Percentiles rank a stretch among this genome's conserved stretches.
phyloP scores from a whole-genome alignment of 2,329 filamentous ascomycete genomes.

The Emergomyces orientalis region DNA sequence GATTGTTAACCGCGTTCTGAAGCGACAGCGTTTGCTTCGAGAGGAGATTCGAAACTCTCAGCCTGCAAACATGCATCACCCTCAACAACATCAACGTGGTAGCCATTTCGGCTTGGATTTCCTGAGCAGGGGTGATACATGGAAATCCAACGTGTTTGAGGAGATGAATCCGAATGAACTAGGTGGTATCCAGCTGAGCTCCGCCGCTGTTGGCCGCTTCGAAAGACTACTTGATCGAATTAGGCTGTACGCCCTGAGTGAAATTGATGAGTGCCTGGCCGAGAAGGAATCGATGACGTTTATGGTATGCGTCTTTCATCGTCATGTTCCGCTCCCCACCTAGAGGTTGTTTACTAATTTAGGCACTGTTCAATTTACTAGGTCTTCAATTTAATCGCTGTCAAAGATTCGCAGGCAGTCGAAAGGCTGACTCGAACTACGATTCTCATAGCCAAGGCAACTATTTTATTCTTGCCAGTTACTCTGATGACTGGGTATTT shows the following conservation, averaged over 20 bases:
- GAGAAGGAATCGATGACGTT: slow-evolving; percentile 63
- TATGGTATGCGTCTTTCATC: slow-evolving; percentile 42
- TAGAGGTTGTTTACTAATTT: not conserved
- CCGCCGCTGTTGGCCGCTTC: slow-evolving; percentile 49
- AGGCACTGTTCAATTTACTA: slow-evolving; percentile 23
- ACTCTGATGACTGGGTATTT: slow-evolving; percentile 68
- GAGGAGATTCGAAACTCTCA: slow-evolving; percentile 25
- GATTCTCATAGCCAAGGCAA: slow-evolving; percentile 63
- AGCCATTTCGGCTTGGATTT: not conserved
- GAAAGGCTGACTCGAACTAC: slow-evolving; percentile 63
- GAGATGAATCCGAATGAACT: slow-evolving; percentile 17
- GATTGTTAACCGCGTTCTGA: slow-evolving; percentile 53
- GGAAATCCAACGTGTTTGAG: slow-evolving; percentile 1
- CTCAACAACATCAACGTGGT: not conserved
- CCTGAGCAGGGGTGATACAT: slow-evolving; percentile 7
- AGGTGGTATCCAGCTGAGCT: slow-evolving; percentile 35
- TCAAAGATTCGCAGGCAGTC: slow-evolving; percentile 64
- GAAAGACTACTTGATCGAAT: slow-evolving; percentile 53
- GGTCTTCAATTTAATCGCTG: slow-evolving; percentile 70
- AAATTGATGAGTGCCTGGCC: slow-evolving; percentile 55
- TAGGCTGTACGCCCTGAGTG: slow-evolving; percentile 51
- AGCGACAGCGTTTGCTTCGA: slow-evolving; percentile 37
- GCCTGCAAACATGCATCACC: slow-evolving; percentile 15
- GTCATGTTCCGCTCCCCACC: not conserved
- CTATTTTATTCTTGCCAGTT: slow-evolving; percentile 66